Conservation (phyloP, 305 asterid genomes). For the Fraxinus ornus region DNA sequence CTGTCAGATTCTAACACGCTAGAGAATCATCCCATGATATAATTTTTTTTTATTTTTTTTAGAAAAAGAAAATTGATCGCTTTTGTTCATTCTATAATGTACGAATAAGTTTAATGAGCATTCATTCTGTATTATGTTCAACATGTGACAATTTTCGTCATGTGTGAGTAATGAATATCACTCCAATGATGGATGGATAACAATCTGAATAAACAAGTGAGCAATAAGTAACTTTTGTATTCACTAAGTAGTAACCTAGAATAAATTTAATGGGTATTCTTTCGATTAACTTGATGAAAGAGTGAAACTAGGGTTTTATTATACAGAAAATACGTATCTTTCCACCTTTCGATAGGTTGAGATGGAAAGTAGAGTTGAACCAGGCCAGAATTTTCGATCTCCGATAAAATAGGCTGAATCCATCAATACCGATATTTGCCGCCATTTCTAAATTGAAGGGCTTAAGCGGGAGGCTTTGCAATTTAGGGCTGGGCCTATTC, state of each 20-base stretch:
- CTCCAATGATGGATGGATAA: neutral
- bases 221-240: too few species aligned
- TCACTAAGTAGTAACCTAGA: neutral
- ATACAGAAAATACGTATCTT: slow-evolving; percentile 44
- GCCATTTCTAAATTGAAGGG: slow-evolving; percentile 45
- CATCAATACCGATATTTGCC: slow-evolving; percentile 77
- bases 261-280: neutral
- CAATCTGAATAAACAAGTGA: neutral
- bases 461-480: slow-evolving; percentile 36
- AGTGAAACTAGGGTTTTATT: slow-evolving; percentile 4
- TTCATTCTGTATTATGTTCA: neutral
- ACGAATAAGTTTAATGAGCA: neutral
- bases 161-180: neutral
- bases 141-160: too few species aligned
- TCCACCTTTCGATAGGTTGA: slow-evolving; percentile 82
- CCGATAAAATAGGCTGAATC: slow-evolving; percentile 89
- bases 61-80: neutral
- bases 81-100: neutral
- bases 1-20: neutral
- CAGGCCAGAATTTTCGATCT: slow-evolving; percentile 81
- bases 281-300: neutral
- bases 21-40: neutral
- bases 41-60: neutral
- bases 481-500: slow-evolving; percentile 14
- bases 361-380: slow-evolving; percentile 84